Evolutionary conservation across 2,329 filamentous ascomycete species (phyloP).

Genomic region (Ascochyta viciae-villosae): DNA sequence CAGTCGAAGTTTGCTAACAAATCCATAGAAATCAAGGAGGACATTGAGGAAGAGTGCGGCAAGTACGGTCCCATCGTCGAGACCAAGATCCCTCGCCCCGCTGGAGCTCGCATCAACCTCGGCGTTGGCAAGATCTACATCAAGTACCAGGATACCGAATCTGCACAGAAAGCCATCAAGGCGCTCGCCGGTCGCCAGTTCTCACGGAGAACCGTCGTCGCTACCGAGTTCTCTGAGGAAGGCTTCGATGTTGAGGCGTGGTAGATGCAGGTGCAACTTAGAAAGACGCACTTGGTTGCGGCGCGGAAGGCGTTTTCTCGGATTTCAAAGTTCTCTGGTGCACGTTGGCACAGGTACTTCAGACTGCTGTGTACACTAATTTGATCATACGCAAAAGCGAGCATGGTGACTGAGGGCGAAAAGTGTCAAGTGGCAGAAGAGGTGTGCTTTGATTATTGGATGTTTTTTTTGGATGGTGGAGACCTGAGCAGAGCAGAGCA

Average conservation of each 20-base stretch:
- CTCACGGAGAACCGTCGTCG: slow-evolving; percentile 92
- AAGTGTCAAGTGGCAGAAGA: not conserved
- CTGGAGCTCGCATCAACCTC: slow-evolving; percentile 79
- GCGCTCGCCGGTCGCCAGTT: slow-evolving; percentile 96
- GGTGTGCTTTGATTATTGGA: not conserved
- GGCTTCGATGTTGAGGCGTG: slow-evolving; percentile 93
- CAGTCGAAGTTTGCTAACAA: slow-evolving; percentile 5
- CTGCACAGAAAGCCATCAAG: slow-evolving; percentile 82
- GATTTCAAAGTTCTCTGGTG: not conserved
- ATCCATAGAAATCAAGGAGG: slow-evolving; percentile 88
- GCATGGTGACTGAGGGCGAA: not conserved
- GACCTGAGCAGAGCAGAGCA: not conserved
- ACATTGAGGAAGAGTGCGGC: slow-evolving; percentile 88
- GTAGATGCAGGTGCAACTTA: slow-evolving; percentile 56
- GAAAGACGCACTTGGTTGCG: not conserved
- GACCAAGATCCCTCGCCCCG: slow-evolving; percentile 91
- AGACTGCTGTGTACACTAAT: slow-evolving; percentile 20
- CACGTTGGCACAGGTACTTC: slow-evolving; percentile 8
- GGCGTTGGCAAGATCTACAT: slow-evolving; percentile 98
- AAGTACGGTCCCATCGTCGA: slow-evolving; percentile 88
- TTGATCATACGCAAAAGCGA: slow-evolving; percentile 18
- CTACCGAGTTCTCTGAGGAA: slow-evolving; percentile 97
- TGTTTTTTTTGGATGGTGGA: not conserved
- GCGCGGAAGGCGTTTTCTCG: slow-evolving; percentile 2
- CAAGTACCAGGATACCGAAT: slow-evolving; percentile 82